phyloP scores from a whole-genome alignment of 2,329 filamentous ascomycete species.

The Penicillium concentricum region DNA sequence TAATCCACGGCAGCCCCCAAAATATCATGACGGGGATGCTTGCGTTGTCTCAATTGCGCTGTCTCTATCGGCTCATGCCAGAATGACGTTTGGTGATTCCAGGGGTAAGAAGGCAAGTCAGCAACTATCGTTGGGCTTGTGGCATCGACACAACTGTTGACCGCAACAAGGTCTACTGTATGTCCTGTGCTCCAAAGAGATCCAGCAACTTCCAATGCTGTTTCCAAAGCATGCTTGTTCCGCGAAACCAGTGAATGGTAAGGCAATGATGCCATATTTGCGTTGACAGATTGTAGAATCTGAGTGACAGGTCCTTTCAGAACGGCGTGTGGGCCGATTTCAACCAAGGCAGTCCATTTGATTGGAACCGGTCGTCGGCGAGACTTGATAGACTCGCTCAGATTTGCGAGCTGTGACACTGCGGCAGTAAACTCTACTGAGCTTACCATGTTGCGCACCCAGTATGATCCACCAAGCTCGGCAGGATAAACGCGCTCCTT shows the following conservation, averaged over 20 bases:
- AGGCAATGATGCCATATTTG: slow-evolving; percentile 8
- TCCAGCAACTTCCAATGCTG: slow-evolving; percentile 10
- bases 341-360: slow-evolving; percentile 19
- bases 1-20: slow-evolving; percentile 23
- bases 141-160: slow-evolving; percentile 8
- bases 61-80: slow-evolving; percentile 37
- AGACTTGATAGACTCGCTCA: slow-evolving; percentile 14
- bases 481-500: slow-evolving; percentile 19
- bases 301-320: slow-evolving; percentile 26
- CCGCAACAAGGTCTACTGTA: slow-evolving; percentile 8
- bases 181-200: slow-evolving; percentile 17
- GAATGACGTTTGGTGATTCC: slow-evolving; percentile 40
- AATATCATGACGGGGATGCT: slow-evolving; percentile 23
- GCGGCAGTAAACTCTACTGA: slow-evolving; percentile 25
- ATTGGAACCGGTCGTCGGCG: slow-evolving; percentile 14
- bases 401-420: slow-evolving; percentile 13
- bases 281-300: slow-evolving; percentile 13
- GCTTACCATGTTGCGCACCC: slow-evolving; percentile 26
- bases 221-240: slow-evolving; percentile 11
- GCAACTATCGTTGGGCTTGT: slow-evolving; percentile 8
- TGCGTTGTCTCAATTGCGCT: slow-evolving; percentile 25
- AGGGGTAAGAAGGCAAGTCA: slow-evolving; percentile 45
- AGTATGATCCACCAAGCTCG: slow-evolving; percentile 21
- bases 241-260: slow-evolving; percentile 12
- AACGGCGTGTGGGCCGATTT: slow-evolving; percentile 33